Conservation (phyloP, 2,329 filamentous ascomycete genomes). For the Penicillium griseofulvum region DNA sequence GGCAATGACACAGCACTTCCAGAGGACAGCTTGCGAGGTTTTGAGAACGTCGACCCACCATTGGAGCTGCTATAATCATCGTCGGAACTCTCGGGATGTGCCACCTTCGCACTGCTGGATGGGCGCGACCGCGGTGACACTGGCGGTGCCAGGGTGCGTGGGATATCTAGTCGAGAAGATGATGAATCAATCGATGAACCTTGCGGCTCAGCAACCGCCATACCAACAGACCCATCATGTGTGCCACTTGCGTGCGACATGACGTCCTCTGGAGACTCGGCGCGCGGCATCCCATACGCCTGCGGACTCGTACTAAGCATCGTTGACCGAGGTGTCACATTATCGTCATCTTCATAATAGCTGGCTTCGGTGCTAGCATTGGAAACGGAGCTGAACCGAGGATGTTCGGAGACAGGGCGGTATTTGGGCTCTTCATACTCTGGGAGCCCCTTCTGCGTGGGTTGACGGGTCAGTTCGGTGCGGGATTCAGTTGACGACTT, state of each 20-base stretch:
- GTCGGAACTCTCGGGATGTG: slow-evolving; percentile 62
- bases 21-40: slow-evolving; percentile 73
- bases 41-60: slow-evolving; percentile 61
- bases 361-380: slow-evolving; percentile 29
- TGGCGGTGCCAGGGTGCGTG: slow-evolving; percentile 46
- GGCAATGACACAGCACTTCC: slow-evolving; percentile 63
- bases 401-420: slow-evolving; percentile 71
- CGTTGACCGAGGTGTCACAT: slow-evolving; percentile 30
- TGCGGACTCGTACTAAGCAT: slow-evolving; percentile 17
- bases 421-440: slow-evolving; percentile 47
- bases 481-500: slow-evolving; percentile 59
- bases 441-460: slow-evolving; percentile 37
- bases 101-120: slow-evolving; percentile 56
- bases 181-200: slow-evolving; percentile 38
- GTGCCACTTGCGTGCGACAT: slow-evolving; percentile 12
- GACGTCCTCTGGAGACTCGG: slow-evolving; percentile 35
- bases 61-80: slow-evolving; percentile 65
- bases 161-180: slow-evolving; percentile 38
- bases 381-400: slow-evolving; percentile 65
- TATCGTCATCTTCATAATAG: slow-evolving; percentile 35
- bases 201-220: slow-evolving; percentile 23
- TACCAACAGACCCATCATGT: slow-evolving; percentile 19
- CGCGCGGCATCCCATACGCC: slow-evolving; percentile 27
- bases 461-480: slow-evolving; percentile 33
- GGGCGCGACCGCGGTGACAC: slow-evolving; percentile 44